Evolutionary conservation across 2,329 filamentous ascomycete genomes (phyloP), one percentile per base, ranked within the genome.

Genomic region (Stemphylium vesicarium): DNA sequence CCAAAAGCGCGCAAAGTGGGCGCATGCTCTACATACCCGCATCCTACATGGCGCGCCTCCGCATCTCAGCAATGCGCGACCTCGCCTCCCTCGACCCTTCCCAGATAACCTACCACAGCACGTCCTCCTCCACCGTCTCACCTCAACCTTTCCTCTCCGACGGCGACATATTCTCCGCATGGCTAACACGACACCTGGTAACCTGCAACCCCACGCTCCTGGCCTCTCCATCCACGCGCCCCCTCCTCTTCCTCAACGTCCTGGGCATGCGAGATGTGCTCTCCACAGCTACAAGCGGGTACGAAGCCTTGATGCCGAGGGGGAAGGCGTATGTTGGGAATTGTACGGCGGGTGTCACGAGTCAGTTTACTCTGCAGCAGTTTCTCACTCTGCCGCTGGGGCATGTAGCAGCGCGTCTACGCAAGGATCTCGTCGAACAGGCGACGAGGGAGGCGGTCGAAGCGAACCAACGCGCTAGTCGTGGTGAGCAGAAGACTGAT

Each of bases 241-340:
- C 59, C 11, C 38, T 73, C 40, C 46, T 53, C 6, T 20, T 69
- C 32, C 45, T 67, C 46, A 74, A 71, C 40, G 62, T 69, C 18
- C 56, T 69, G 43, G 64, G 60, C 22, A 52, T 69, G 56, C 68
- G 68, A 35, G 53, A 62, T 10, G 7, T 70, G 6, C 12, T 55
- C 3, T 50, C 44, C 26, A 65, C 39, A 43, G 18, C 31, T 26
- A n/a, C 43, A 6, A 13, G 57, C 57, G 9, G 11, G 31, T 16
- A 61, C 63, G 12, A 36, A 41, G 13, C 15, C 12, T 40, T 69
- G 11, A 49, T 68, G 0, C 60, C 64, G 1, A 42, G 35, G n/a
- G 46, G 43, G 6, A 50, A 15, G 18, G 62, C 53, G 3, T 69
- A 63, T 50, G 45, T 70, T 10, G 50, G 40, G 22, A 69, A 69